Percentiles rank a stretch among this genome's conserved stretches.
Conservation (phyloP, 805 yeast genomes). For the Ogataea wickerhamii region DNA sequence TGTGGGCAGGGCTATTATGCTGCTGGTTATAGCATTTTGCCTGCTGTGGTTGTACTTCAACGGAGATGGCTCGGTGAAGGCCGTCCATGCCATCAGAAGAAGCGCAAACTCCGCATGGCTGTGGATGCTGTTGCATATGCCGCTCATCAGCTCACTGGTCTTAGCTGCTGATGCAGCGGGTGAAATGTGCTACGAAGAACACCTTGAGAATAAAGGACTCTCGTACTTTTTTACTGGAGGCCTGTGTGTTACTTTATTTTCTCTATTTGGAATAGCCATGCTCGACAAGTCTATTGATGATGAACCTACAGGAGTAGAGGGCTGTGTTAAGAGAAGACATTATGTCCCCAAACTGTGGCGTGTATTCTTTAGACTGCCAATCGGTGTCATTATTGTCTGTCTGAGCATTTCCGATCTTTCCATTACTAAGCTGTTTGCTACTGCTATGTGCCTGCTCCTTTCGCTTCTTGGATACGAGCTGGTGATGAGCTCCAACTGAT, state of each 20-base stretch:
- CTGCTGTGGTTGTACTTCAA: slow-evolving; percentile 53
- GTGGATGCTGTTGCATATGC: slow-evolving; percentile 48
- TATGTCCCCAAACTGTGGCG: slow-evolving; percentile 24
- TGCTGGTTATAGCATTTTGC: slow-evolving; percentile 45
- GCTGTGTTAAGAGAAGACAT: slow-evolving; percentile 39
- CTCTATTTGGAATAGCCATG: slow-evolving; percentile 39
- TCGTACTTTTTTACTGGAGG: slow-evolving; percentile 54
- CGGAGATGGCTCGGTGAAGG: slow-evolving; percentile 46
- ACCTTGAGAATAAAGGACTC: slow-evolving; percentile 37
- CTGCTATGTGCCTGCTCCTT: slow-evolving; percentile 8
- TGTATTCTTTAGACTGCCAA: slow-evolving; percentile 14
- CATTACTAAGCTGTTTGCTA: slow-evolving; percentile 14
- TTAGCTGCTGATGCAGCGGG: slow-evolving; percentile 60
- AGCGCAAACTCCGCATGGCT: slow-evolving; percentile 41
- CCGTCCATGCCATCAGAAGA: slow-evolving; percentile 54
- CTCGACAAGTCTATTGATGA: slow-evolving; percentile 44
- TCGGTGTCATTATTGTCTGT: slow-evolving; percentile 9
- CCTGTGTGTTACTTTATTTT: slow-evolving; percentile 40
- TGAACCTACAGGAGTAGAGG: not conserved
- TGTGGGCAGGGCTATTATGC: slow-evolving; percentile 46
- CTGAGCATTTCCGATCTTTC: slow-evolving; percentile 12
- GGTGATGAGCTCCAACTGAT: slow-evolving; percentile 5
- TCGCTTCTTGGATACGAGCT: slow-evolving; percentile 14
- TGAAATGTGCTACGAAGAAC: slow-evolving; percentile 37
- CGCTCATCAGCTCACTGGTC: slow-evolving; percentile 48